phyloP scores from a whole-genome alignment of 2,329 filamentous ascomycete species.

The Fusarium oxysporum region DNA sequence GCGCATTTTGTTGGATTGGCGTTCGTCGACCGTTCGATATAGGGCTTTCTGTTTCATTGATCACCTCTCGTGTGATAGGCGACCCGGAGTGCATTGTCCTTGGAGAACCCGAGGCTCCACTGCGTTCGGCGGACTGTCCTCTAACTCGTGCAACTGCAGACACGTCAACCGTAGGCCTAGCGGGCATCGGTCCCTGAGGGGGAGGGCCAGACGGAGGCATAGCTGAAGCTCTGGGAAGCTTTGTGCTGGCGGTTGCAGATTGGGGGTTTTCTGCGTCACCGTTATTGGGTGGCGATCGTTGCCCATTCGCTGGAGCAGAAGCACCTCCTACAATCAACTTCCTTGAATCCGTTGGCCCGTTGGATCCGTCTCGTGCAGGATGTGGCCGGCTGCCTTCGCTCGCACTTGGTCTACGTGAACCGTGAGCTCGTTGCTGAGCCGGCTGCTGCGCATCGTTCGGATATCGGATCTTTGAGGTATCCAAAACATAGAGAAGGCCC shows the following conservation, averaged over 20 bases:
- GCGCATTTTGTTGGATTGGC: slow-evolving; percentile 64
- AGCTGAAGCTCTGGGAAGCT: slow-evolving; percentile 49
- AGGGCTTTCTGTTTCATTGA: slow-evolving; percentile 62
- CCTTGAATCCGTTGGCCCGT: slow-evolving; percentile 62
- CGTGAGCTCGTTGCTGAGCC: slow-evolving; percentile 53
- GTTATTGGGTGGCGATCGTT: slow-evolving; percentile 54
- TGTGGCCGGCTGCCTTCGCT: slow-evolving; percentile 54
- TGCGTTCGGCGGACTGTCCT: slow-evolving; percentile 63
- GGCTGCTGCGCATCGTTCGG: slow-evolving; percentile 75
- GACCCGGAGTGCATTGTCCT: slow-evolving; percentile 52
- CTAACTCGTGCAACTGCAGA: slow-evolving; percentile 57
- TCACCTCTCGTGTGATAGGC: slow-evolving; percentile 53
- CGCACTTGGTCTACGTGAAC: slow-evolving; percentile 57
- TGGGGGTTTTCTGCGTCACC: slow-evolving; percentile 53
- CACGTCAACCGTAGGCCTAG: slow-evolving; percentile 58
- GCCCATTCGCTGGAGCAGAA: slow-evolving; percentile 55
- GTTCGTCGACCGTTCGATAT: slow-evolving; percentile 72
- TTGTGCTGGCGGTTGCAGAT: slow-evolving; percentile 51
- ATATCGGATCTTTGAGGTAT: slow-evolving; percentile 96
- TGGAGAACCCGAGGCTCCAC: slow-evolving; percentile 53
- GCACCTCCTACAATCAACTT: slow-evolving; percentile 53
- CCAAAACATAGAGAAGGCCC: slow-evolving; percentile 88
- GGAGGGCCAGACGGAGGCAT: slow-evolving; percentile 62
- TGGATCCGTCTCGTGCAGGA: slow-evolving; percentile 64
- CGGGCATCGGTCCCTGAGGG: slow-evolving; percentile 65